A percentile compares a stretch with the other conserved stretches of the same genome.
These are phyloP conservation scores for Backusella morwellensis DNA, from an alignment of 192 early-diverging fungal genomes.

Conservation along the genomic window DNA sequence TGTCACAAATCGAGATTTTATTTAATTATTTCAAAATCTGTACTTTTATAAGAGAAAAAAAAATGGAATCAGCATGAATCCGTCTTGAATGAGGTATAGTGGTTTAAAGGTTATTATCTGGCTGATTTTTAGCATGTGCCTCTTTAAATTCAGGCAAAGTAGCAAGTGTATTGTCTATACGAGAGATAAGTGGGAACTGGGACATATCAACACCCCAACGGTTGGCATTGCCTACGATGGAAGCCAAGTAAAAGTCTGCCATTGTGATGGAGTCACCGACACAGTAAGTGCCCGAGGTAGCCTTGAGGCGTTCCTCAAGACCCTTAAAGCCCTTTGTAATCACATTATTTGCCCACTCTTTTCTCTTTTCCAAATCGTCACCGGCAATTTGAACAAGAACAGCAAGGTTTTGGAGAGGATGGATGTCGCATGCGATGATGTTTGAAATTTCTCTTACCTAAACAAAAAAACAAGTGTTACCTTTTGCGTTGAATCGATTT, in stretches of 20 bases:
- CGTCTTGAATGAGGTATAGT: too few relatives aligned
- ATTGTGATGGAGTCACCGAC: constrained; percentile 80
- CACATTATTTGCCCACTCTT: constrained; percentile 62
- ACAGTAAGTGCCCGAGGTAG: constrained; percentile 69
- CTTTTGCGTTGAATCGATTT: not conserved
- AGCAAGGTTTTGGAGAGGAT: constrained; percentile 83
- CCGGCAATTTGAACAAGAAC: constrained; percentile 65
- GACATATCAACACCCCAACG: constrained; percentile 71
- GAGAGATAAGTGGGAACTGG: constrained; percentile 63
- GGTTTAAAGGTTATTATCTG: constrained; percentile 44
- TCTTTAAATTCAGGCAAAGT: constrained; percentile 64
- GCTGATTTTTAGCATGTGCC: constrained; percentile 62
- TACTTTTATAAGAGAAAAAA: not conserved
- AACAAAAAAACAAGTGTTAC: not conserved
- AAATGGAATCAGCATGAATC: too few relatives aligned
- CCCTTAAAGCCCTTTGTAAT: constrained; percentile 60
- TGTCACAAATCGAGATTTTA: too few relatives aligned
- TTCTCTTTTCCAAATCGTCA: constrained; percentile 40
- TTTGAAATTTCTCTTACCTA: constrained; percentile 70
- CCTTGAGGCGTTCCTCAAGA: constrained; percentile 67
- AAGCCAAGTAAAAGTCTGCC: constrained; percentile 79
- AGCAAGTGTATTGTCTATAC: constrained; percentile 53
- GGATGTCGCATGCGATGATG: constrained; percentile 79
- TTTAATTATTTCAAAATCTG: too few relatives aligned
- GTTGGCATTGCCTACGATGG: constrained; percentile 76